Evolutionary conservation across 2,329 filamentous ascomycete genomes (phyloP).

Genomic region (Coleophoma crateriformis): DNA sequence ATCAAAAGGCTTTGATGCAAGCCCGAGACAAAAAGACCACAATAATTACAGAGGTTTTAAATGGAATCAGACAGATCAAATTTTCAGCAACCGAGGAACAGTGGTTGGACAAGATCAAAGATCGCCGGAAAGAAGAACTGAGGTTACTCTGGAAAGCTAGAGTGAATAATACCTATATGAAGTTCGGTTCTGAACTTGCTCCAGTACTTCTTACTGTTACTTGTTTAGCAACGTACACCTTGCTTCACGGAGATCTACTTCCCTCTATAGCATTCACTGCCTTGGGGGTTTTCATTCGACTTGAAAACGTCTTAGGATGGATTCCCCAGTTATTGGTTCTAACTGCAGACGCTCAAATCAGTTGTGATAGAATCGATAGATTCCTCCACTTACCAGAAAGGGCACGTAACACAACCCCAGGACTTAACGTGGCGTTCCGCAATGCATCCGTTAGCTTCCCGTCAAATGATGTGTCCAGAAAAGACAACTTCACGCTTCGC

Average conservation of each 20-base stretch:
- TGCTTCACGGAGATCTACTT: constrained; percentile 54
- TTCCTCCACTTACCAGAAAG: constrained; percentile 66
- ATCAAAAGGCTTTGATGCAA: constrained; percentile 67
- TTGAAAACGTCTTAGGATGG: constrained; percentile 63
- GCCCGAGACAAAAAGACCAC: constrained; percentile 69
- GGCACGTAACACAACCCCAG: constrained; percentile 42
- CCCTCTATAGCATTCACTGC: constrained; percentile 77
- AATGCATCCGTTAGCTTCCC: constrained; percentile 71
- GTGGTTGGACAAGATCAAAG: constrained; percentile 66
- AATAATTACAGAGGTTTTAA: constrained; percentile 69
- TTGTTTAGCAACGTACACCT: constrained; percentile 42
- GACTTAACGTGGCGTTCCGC: constrained; percentile 58
- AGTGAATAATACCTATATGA: constrained; percentile 53
- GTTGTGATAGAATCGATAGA: constrained; percentile 63
- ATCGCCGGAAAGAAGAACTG: constrained; percentile 62
- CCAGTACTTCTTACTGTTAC: no score
- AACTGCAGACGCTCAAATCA: constrained; percentile 68
- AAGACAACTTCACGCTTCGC: constrained; percentile 58
- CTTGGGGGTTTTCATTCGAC: constrained; percentile 66
- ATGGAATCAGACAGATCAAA: constrained; percentile 80
- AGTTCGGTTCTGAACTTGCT: constrained; percentile 64
- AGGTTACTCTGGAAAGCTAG: constrained; percentile 62
- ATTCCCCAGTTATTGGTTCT: constrained; percentile 70
- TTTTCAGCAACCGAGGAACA: constrained; percentile 71
- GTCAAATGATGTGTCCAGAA: constrained; percentile 54